These are phyloP conservation scores for Chlamydomonas schloesseri DNA, from an alignment of 139 green algal genomes.

Conservation along the genomic window DNA sequence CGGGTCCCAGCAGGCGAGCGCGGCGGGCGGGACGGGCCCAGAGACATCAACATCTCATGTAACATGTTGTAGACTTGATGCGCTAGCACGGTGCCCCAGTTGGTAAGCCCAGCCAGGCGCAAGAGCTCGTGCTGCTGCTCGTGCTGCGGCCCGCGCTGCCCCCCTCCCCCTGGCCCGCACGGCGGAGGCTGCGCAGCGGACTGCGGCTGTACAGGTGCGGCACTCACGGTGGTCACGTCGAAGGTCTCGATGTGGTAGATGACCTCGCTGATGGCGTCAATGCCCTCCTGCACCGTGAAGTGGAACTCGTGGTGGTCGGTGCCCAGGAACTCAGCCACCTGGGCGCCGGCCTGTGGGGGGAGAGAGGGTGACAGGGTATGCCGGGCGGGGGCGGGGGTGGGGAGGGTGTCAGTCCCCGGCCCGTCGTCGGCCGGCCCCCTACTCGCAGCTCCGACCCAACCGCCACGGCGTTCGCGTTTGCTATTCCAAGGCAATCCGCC, in stretches of 20 bases:
- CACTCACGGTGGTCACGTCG: conserved; percentile 75
- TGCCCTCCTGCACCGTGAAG: conserved; percentile 96
- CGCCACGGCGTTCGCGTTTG: too few species aligned
- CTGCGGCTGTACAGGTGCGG: not conserved
- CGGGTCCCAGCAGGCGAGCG: not conserved
- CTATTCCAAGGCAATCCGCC: too few species aligned
- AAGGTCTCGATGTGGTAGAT: conserved; percentile 97
- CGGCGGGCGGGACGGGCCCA: not conserved
- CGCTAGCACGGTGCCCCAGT: too few species aligned
- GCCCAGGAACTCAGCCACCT: conserved; percentile 93
- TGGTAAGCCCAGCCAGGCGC: too few species aligned
- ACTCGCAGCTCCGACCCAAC: too few species aligned
- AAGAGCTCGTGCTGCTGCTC: too few species aligned
- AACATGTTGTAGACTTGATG: too few species aligned
- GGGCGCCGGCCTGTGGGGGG: conserved; percentile 72
- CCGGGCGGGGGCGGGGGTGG: not conserved
- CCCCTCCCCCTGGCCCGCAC: too few species aligned
- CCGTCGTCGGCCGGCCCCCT: too few species aligned
- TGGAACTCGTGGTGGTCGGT: conserved; percentile 97
- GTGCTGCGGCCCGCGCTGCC: too few species aligned
- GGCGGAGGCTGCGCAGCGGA: too few species aligned
- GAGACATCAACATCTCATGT: not conserved
- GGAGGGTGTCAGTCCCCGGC: too few species aligned
- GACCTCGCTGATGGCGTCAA: conserved; percentile 95
- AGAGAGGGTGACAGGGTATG: not conserved